Evolutionary conservation across 257 asterid species (phyloP).

Genomic region (Ligustrum vulgare): DNA sequence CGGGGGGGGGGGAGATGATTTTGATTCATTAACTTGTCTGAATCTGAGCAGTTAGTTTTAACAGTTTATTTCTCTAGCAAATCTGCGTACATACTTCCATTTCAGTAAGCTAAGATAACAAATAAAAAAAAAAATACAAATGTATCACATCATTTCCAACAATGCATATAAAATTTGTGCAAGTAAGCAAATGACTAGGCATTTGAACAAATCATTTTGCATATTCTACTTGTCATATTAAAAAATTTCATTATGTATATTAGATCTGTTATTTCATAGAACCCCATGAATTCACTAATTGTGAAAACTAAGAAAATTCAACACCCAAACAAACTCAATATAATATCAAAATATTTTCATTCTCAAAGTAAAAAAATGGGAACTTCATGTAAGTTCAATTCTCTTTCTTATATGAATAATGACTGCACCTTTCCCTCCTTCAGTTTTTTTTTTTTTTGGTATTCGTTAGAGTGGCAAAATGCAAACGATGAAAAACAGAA

Average conservation of each 20-base stretch:
- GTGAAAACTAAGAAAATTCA: neutral
- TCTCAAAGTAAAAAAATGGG: neutral
- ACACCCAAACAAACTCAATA: neutral
- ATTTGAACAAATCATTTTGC: neutral
- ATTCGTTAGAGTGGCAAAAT: neutral
- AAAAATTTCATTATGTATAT: neutral
- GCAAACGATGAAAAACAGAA: constrained; percentile 5
- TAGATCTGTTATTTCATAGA: neutral
- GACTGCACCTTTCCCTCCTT: neutral
- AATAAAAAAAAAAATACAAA: neutral
- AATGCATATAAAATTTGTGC: neutral
- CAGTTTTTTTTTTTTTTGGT: neutral
- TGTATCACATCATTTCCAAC: neutral
- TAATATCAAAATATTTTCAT: neutral
- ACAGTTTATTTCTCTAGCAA: neutral
- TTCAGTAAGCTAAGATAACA: neutral
- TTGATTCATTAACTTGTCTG: neutral
- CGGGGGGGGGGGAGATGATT: neutral
- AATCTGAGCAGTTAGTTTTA: neutral
- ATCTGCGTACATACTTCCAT: neutral
- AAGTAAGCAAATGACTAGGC: neutral
- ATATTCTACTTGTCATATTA: neutral
- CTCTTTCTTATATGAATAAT: neutral
- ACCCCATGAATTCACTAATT: neutral
- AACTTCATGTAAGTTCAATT: neutral